Conservation (phyloP, 179 eudicot species). For the Spergularia azorica region DNA sequence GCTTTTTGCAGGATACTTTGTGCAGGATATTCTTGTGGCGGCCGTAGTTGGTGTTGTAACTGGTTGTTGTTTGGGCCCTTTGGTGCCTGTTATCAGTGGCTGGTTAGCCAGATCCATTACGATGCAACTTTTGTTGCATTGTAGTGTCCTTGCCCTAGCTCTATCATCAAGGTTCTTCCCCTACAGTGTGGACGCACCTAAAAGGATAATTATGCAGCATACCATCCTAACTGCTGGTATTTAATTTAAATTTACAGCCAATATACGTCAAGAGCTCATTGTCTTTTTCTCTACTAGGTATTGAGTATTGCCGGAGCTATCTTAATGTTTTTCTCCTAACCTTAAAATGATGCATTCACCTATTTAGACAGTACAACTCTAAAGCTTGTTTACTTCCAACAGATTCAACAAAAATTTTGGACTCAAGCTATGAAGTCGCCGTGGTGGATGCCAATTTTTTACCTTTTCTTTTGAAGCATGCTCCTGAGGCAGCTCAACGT, state of each 20-base stretch:
- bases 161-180: constrained; percentile 88
- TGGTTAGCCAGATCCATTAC: constrained; percentile 82
- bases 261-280: neutral
- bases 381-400: constrained; percentile 32
- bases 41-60: constrained; percentile 70
- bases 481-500: constrained; percentile 67
- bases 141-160: constrained; percentile 75
- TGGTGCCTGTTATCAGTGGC: constrained; percentile 72
- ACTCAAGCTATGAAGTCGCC: constrained; percentile 68
- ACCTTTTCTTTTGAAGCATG: constrained; percentile 80
- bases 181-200: constrained; percentile 85
- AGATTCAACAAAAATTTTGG: constrained; percentile 60
- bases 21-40: constrained; percentile 79
- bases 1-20: constrained; percentile 69
- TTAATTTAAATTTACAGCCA: neutral
- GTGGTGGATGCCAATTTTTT: constrained; percentile 88
- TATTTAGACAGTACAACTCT: constrained; percentile 17
- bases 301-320: neutral
- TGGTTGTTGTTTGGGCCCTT: constrained; percentile 91
- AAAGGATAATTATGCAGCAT: constrained; percentile 86
- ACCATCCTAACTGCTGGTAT: constrained; percentile 77
- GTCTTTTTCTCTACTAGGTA: neutral
- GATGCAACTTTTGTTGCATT: constrained; percentile 67
- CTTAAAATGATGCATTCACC: constrained; percentile 6
- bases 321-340: constrained; percentile 7